Base-by-base conservation (phyloP, 2,329 filamentous ascomycete genomes). In the Calonectria ilicicola region DNA sequence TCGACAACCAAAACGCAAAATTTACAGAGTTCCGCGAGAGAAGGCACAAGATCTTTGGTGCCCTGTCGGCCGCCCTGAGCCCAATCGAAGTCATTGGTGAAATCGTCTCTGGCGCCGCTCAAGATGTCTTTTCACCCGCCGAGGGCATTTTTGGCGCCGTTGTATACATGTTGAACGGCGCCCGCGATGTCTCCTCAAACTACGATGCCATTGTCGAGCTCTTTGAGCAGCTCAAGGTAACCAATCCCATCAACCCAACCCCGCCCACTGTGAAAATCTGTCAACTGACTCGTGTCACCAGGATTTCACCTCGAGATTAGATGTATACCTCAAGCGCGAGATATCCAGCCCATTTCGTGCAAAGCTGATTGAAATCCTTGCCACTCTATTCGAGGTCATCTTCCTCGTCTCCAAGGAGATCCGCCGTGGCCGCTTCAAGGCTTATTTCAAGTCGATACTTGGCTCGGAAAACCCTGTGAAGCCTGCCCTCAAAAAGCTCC, bases 201-300 rank as follows among this genome's bases (percentile, higher is more conserved):
- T 88, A 88, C 60, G 85, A 88, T 75, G 82, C 82, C 7, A 88
- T 88, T 8, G 75, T 85, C 2, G 85, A 86, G 58, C 76, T 88
- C 27, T 86, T 88, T 76, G 82, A 82, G 14, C 82, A 83, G 38
- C 76, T 87, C 14, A 82, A 85, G 74, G 83, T 83, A 70, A 71
- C 76, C 23, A 65, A n/a, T n/a, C 9, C 38, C 40, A 26, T n/a
- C n/a, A 9, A 69, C n/a, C n/a, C 71, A 60, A 60, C 76, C 77
- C 70, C 77, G 70, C 77, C 62, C 26, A 21, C 19, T 12, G 10
- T 49, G 19, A 58, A 35, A 71, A 15, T n/a, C 32, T 19, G 23
- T 14, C 32, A 53, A 53, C 38, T 73, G 58, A 72, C 49, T 29
- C 42, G 8, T 38, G 9, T 38, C 32, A 15, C 8, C 27, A 84